Evolutionary conservation across 371 early-diverging fungal species (phyloP).

Genomic region (Cladochytrium tenue): DNA sequence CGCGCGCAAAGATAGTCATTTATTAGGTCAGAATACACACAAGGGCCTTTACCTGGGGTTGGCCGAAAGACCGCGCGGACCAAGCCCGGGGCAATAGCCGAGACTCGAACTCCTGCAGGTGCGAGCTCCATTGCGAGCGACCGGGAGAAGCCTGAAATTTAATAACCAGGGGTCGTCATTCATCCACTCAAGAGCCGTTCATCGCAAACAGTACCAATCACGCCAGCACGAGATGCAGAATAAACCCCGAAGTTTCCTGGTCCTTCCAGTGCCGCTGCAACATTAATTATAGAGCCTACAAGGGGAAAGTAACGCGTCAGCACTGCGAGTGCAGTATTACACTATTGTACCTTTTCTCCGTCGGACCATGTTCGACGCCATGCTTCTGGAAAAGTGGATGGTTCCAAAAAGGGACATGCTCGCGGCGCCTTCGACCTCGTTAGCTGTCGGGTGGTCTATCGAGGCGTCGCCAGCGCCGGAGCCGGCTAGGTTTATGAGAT

Average conservation of each 20-base stretch:
- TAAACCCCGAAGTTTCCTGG: no score
- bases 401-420: constrained; percentile 58
- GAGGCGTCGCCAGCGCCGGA: background rate
- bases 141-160: constrained; percentile 79
- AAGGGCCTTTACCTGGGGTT: no score
- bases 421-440: background rate
- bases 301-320: no score
- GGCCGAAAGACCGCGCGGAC: constrained; percentile 87
- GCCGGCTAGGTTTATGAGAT: constrained; percentile 58
- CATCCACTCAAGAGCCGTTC: no score
- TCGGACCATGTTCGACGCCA: constrained; percentile 60
- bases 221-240: no score
- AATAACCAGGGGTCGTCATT: no score
- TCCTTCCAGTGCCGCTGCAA: no score
- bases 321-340: no score
- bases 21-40: no score
- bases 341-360: constrained; percentile 48
- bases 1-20: no score
- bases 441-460: background rate
- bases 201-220: no score
- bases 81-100: constrained; percentile 86
- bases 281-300: no score
- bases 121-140: constrained; percentile 82
- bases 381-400: constrained; percentile 62
- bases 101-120: constrained; percentile 71